Conservation (phyloP, 2,329 filamentous ascomycete species). For the Trichophyton equinum region DNA sequence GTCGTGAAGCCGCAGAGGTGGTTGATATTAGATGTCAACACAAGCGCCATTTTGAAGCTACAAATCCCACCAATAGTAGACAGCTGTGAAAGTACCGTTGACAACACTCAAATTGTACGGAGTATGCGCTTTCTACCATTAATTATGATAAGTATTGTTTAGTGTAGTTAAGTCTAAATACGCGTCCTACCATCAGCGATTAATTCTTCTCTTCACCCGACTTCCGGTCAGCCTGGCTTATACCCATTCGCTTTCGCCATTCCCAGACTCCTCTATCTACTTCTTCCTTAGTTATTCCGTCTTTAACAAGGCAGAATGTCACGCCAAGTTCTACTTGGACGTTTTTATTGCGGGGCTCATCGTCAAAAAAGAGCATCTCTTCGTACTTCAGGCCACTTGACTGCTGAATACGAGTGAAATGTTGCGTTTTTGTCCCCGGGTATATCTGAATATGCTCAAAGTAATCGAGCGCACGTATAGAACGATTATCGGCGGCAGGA, state of each 20-base stretch:
- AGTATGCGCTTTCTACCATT: background rate
- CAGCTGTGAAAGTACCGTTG: background rate
- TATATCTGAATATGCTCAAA: constrained; percentile 51
- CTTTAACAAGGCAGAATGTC: constrained; percentile 67
- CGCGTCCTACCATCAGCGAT: too few species aligned
- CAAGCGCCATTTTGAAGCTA: background rate
- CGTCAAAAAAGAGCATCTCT: constrained; percentile 94
- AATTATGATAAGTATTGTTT: background rate
- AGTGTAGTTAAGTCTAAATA: background rate
- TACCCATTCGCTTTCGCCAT: constrained; percentile 64
- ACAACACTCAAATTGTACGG: background rate
- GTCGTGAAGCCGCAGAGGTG: background rate
- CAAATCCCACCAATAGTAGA: background rate
- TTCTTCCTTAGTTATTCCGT: constrained; percentile 65
- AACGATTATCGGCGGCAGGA: constrained; percentile 32
- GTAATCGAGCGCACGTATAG: constrained; percentile 39
- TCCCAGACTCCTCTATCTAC: constrained; percentile 65
- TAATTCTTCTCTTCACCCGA: constrained; percentile 10
- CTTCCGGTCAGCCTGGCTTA: constrained; percentile 18
- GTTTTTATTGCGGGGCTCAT: constrained; percentile 75
- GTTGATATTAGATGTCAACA: background rate
- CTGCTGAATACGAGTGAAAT: constrained; percentile 63
- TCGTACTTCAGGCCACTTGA: constrained; percentile 58
- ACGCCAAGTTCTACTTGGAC: constrained; percentile 63
- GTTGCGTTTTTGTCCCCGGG: constrained; percentile 69